Evolutionary conservation across 2,329 filamentous ascomycete genomes (phyloP), one percentile per base, ranked within the genome.

Genomic region (Emericellopsis atlantica): DNA sequence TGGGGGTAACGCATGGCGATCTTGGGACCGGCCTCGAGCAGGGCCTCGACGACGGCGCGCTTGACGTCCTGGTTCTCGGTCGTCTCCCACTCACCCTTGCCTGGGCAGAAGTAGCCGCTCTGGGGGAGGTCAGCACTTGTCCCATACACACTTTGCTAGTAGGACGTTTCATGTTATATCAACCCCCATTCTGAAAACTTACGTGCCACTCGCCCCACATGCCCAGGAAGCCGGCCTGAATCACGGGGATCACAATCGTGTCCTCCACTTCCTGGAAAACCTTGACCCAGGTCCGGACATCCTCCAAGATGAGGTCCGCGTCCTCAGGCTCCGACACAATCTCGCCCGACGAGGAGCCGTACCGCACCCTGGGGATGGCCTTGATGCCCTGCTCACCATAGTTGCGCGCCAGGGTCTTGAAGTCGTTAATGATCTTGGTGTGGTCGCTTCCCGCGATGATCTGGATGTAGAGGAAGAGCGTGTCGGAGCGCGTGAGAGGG

Each of bases 191-290:
- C 21, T 11, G 29, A n/a, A n/a, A 18, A 43, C 46, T 11, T 43
- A 45, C 46, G 33, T 48, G 46, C 46, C 46, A 48, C 36, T 48
- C 46, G 21, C 46, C 46, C 46, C 46, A 46, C 11, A 41, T 15
- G 5, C 46, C 46, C 14, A 48, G 41, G 31, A 48, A 48, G n/a
- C 46, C 46, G 21, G 44, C 46, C 32, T 48, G 46, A 15, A 48
- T 44, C 14, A 48, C 44, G 10, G 46, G 42, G 14, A 48, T 48
- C 2, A 40, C 38, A 24, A 48, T 46, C 11, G 22, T 34, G 16
- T 16, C 40, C 12, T 40, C 34, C 12, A 39, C 44, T 9, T 42
- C 46, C 24, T 24, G 16, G 16, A 48, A 46, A 4, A 43, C 44
- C 16, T 37, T 32, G 2, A 38, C 36, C 46, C 46, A 48, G 2